Percentiles rank a stretch among this genome's conserved stretches.
Conservation (phyloP, 208 protist species). For the Trypanosoma cruzi region DNA sequence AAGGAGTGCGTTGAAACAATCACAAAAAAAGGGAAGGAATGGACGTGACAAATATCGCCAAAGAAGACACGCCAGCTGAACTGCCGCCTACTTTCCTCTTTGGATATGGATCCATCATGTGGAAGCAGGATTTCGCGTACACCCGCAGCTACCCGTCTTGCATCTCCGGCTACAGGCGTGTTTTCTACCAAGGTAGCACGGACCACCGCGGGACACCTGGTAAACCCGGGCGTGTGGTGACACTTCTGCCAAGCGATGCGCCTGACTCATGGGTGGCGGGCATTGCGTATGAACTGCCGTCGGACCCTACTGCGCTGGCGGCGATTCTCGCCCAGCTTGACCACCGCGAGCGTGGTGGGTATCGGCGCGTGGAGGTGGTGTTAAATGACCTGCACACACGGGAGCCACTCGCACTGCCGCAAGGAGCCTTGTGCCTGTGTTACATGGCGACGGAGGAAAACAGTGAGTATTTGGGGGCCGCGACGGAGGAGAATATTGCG, state of each 20-base stretch:
- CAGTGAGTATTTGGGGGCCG: slow-evolving; percentile 63
- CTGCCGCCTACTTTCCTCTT: slow-evolving; percentile 63
- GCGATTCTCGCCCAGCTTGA: slow-evolving; percentile 61
- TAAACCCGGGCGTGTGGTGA: slow-evolving; percentile 77
- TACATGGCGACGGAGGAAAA: slow-evolving; percentile 79
- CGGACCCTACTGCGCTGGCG: slow-evolving; percentile 39
- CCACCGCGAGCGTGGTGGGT: slow-evolving; percentile 67
- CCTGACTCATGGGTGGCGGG: slow-evolving; percentile 59
- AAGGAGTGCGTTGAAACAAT: too few relatives aligned
- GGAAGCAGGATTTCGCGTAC: slow-evolving; percentile 89
- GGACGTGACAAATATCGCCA: background rate
- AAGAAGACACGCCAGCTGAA: too few relatives aligned
- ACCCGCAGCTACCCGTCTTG: slow-evolving; percentile 55
- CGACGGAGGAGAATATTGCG: slow-evolving; percentile 59
- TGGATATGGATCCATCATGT: slow-evolving; percentile 86
- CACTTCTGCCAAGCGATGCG: slow-evolving; percentile 46
- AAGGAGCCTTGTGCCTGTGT: slow-evolving; percentile 48
- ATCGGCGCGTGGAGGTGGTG: slow-evolving; percentile 49
- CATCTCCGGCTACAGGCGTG: slow-evolving; percentile 68
- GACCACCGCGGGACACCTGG: slow-evolving; percentile 76
- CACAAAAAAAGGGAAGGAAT: background rate
- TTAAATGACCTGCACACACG: slow-evolving; percentile 41
- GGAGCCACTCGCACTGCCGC: slow-evolving; percentile 21
- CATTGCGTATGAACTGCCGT: slow-evolving; percentile 74
- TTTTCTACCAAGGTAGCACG: slow-evolving; percentile 81